Evolutionary conservation across 2,329 filamentous ascomycete species (phyloP).

Genomic region (Hypoxylon sp.): DNA sequence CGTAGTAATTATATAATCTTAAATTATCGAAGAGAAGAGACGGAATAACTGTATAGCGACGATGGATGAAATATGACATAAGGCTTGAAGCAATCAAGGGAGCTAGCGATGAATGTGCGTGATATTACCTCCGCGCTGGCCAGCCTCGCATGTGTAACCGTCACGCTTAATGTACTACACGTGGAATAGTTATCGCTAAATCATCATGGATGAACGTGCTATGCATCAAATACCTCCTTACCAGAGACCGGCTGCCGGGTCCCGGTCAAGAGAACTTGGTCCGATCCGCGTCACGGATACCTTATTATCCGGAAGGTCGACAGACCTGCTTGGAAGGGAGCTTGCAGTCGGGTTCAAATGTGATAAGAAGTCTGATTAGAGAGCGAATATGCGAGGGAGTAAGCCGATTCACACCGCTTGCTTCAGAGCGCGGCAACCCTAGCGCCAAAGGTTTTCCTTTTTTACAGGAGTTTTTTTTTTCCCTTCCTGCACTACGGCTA

Average conservation of each 20-base stretch:
- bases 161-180: constrained; percentile 16
- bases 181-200: neutral
- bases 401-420: constrained; percentile 43
- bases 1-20: constrained; percentile 11
- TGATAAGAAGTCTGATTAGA: constrained; percentile 42
- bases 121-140: neutral
- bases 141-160: constrained; percentile 30
- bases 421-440: constrained; percentile 27
- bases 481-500: constrained; percentile 31
- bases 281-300: constrained; percentile 39
- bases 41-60: neutral
- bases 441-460: constrained; percentile 7
- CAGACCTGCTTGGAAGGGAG: constrained; percentile 34
- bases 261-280: constrained; percentile 33
- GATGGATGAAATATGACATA: neutral
- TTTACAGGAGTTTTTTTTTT: neutral
- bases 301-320: constrained; percentile 36
- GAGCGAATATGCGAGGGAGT: constrained; percentile 39
- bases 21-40: neutral
- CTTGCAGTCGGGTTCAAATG: constrained; percentile 41
- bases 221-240: neutral
- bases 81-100: neutral
- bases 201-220: neutral
- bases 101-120: neutral
- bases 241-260: constrained; percentile 31